Conservation (phyloP, 306 rosid genomes). For the Vachellia collinsii region DNA sequence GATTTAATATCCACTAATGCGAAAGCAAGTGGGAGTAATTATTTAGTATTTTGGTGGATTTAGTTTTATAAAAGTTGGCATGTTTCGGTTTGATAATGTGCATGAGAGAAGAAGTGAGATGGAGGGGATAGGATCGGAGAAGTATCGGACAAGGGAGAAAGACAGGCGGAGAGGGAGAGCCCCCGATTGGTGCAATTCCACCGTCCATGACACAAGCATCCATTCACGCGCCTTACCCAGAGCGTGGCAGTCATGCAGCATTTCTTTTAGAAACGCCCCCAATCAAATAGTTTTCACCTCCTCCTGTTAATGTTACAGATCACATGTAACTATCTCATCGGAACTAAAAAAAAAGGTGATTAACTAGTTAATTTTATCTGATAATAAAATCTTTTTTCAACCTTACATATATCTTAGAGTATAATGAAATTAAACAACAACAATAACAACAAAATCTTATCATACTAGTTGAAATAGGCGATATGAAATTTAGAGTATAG, state of each 20-base stretch:
- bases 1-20: not conserved
- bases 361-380: too few species aligned
- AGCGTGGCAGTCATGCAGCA: not conserved
- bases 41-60: not conserved
- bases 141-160: not conserved
- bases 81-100: not conserved
- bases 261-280: too few species aligned
- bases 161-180: conserved; percentile 3
- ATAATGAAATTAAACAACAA: too few species aligned
- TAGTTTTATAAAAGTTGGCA: not conserved
- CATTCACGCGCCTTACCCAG: not conserved
- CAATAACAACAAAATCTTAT: too few species aligned
- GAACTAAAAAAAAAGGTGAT: too few species aligned
- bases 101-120: not conserved
- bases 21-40: not conserved
- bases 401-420: too few species aligned
- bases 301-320: too few species aligned
- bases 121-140: not conserved
- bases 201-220: not conserved
- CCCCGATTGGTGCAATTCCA: not conserved
- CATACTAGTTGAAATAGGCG: too few species aligned
- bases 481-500: too few species aligned
- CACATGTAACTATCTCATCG: too few species aligned
- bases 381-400: too few species aligned
- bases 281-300: too few species aligned